Evolutionary conservation across 2,329 filamentous ascomycete species (phyloP).

Genomic region (Colletotrichum magnum): DNA sequence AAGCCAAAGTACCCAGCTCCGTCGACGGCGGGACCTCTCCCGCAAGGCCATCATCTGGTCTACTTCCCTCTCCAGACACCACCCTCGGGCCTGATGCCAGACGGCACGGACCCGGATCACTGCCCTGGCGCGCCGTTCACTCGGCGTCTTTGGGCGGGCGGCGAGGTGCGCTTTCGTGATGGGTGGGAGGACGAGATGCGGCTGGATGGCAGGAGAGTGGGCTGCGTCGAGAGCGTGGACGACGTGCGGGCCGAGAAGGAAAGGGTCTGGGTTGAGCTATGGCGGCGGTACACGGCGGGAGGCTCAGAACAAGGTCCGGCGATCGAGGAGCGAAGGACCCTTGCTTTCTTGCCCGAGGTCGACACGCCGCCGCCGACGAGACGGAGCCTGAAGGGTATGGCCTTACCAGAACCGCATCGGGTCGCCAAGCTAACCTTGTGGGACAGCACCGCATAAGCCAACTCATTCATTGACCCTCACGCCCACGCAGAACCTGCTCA

Average conservation of each 20-base stretch:
- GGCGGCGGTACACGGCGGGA: conserved; percentile 58
- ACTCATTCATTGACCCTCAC: conserved; percentile 64
- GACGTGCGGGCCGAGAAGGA: conserved; percentile 51
- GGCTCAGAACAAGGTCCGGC: conserved; percentile 40
- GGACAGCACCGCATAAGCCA: conserved; percentile 50
- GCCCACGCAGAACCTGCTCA: conserved; percentile 81
- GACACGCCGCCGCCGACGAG: conserved; percentile 39
- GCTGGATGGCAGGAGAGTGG: conserved; percentile 55
- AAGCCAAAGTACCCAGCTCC: conserved; percentile 33
- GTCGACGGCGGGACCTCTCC: conserved; percentile 54
- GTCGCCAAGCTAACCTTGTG: not conserved
- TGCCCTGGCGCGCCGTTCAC: conserved; percentile 80
- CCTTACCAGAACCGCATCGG: not conserved
- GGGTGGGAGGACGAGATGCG: conserved; percentile 49
- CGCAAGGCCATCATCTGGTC: conserved; percentile 83
- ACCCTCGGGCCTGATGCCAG: conserved; percentile 75
- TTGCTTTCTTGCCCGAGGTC: conserved; percentile 65
- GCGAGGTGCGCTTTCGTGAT: conserved; percentile 71
- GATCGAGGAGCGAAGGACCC: conserved; percentile 63
- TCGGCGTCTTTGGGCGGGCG: conserved; percentile 91
- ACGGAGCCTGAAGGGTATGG: conserved; percentile 48
- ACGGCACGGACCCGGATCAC: conserved; percentile 88
- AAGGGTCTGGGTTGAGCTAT: conserved; percentile 66
- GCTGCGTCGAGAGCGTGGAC: conserved; percentile 63
- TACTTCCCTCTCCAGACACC: conserved; percentile 85